Evolutionary conservation across 352 stramenopile species (phyloP), one percentile per base, ranked within the genome.

Genomic region (Aphanomyces euteiches): DNA sequence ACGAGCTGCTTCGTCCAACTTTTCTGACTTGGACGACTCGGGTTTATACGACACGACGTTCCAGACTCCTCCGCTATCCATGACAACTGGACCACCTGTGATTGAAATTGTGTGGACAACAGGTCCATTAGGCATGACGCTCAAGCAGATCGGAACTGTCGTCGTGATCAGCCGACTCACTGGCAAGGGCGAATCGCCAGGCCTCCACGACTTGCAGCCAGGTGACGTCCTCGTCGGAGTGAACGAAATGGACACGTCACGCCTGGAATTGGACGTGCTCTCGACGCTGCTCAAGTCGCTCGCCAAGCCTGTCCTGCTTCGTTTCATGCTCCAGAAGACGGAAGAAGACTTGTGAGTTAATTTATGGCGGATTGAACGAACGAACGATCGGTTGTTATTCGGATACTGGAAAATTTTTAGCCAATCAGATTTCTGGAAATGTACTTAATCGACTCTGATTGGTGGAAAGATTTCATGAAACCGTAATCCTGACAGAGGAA

Each of bases 91-190:
- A 4, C 48, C 40, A 8, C 43, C 43, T 4, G 56, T 50, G 37
- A n/a, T 70, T 61, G 43, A 70, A 12, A 61, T 70, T 43, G 45
- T 70, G 4, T 70, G 64, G 64, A 21, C 45, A 19, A 37, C 36
- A 12, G 64, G 64, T 10, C 64, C 64, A 41, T 43, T 70, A 15
- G 64, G 64, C 3, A 38, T 70, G 5, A 70, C 64, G 34, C 64
- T 70, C 37, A 60, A 64, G 38, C 43, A 54, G 39, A 47, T 19
- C 12, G 64, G 64, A 4, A 7, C 15, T 6, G 37, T 8, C 21
- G 64, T 70, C 17, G 53, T 56, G 17, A 41, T 70, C n/a, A 70
- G 64, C 36, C 43, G 64, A 4, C 8, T 70, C 54, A 70, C 64
- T 7, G 64, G 64, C 47, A 70, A 70, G 48, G 64, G 64, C 36